These are phyloP conservation scores for Teunomyces barrocoloradensis DNA, from an alignment of 805 yeast species.

Conservation along the genomic window DNA sequence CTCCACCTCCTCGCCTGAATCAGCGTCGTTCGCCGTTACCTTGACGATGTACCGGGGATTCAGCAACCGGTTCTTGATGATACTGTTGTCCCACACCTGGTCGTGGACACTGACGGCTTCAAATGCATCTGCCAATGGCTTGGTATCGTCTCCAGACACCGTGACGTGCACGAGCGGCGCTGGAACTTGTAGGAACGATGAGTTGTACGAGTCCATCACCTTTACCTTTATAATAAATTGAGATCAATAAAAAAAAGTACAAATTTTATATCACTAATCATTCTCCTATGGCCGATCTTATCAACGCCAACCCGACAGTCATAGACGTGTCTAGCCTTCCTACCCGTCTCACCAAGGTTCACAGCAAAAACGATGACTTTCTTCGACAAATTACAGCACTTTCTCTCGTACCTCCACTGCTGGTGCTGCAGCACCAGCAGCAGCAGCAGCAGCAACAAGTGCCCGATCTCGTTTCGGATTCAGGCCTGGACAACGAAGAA, in stretches of 20 bases:
- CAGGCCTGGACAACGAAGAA: conserved; percentile 18
- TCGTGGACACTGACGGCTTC: neutral
- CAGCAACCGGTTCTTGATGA: conserved; percentile 35
- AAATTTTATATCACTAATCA: neutral
- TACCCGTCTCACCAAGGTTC: conserved; percentile 42
- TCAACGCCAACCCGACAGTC: conserved; percentile 89
- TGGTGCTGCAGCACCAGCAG: neutral
- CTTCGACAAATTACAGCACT: conserved; percentile 32
- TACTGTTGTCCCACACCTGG: conserved; percentile 36
- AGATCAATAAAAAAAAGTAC: neutral
- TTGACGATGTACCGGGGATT: conserved; percentile 29
- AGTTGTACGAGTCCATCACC: conserved; percentile 34
- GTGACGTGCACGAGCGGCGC: conserved; percentile 31
- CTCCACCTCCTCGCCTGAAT: neutral
- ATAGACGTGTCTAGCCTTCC: conserved; percentile 77
- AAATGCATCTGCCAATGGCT: neutral
- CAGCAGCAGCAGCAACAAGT: conserved; percentile 5
- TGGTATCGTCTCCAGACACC: neutral
- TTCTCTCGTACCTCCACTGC: conserved; percentile 19
- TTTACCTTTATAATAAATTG: neutral
- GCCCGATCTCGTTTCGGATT: conserved; percentile 28
- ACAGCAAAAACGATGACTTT: conserved; percentile 16
- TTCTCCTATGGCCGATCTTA: conserved; percentile 66
- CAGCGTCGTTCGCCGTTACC: neutral
- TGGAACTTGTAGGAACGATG: conserved; percentile 26